A percentile compares a stretch with the other conserved stretches of the same genome.
Evolutionary conservation across 179 eudicot species (phyloP).

Genomic region (Silene coronaria): DNA sequence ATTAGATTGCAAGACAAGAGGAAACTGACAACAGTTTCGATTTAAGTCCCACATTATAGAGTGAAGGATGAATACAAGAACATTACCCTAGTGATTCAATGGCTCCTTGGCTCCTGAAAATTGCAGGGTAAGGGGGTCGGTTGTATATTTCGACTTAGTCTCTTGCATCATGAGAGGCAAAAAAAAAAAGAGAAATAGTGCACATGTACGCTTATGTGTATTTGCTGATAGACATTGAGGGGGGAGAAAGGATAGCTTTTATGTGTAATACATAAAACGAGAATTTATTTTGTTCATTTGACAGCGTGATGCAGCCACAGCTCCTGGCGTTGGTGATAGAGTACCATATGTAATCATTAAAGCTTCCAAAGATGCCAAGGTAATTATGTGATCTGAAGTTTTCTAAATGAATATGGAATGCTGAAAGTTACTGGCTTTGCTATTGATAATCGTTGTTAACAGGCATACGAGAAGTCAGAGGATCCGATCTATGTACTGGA

Average conservation of each 20-base stretch:
- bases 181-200: neutral
- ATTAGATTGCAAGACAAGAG: neutral
- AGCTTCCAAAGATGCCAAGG: constrained; percentile 99
- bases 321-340: constrained; percentile 97
- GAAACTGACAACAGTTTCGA: neutral
- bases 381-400: constrained; percentile 23
- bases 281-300: constrained; percentile 12
- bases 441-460: constrained; percentile 31
- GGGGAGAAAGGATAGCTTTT: neutral
- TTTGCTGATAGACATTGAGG: constrained; percentile 6
- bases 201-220: neutral
- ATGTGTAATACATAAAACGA: neutral
- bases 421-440: neutral
- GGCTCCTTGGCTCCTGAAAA: too few species aligned
- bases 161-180: neutral
- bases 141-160: neutral
- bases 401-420: constrained; percentile 9
- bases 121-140: too few species aligned
- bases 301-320: constrained; percentile 99
- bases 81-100: too few species aligned
- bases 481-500: constrained; percentile 97
- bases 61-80: neutral
- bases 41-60: neutral
- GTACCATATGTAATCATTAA: constrained; percentile 96
- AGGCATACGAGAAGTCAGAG: constrained; percentile 98